A percentile compares a stretch with the other conserved stretches of the same genome.
Evolutionary conservation across 2,329 filamentous ascomycete species (phyloP).

Genomic region (Colletotrichum zoysiae): DNA sequence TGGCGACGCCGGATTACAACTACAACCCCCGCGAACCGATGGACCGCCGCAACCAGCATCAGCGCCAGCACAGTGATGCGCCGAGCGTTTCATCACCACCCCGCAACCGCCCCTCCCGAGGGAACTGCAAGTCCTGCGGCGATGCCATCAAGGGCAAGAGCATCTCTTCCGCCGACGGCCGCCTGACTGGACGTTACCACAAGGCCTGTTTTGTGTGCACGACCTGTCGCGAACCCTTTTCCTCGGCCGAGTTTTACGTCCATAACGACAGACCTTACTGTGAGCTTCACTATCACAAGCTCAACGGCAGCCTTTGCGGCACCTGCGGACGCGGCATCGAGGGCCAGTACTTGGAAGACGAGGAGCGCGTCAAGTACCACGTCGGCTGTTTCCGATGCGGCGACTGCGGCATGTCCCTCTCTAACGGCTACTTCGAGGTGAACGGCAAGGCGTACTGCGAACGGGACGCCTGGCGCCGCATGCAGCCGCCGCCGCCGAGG

Average conservation of each 20-base stretch:
- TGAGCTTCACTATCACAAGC: slow-evolving; percentile 89
- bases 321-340: slow-evolving; percentile 89
- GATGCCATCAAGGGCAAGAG: slow-evolving; percentile 88
- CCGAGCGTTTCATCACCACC: slow-evolving; percentile 43
- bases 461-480: slow-evolving; percentile 78
- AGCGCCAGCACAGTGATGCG: slow-evolving; percentile 32
- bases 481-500: slow-evolving; percentile 52
- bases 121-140: slow-evolving; percentile 86
- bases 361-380: slow-evolving; percentile 83
- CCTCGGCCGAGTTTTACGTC: slow-evolving; percentile 93
- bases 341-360: slow-evolving; percentile 91
- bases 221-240: slow-evolving; percentile 84
- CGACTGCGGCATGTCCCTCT: slow-evolving; percentile 79
- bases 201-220: slow-evolving; percentile 94
- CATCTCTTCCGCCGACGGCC: slow-evolving; percentile 91
- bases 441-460: slow-evolving; percentile 86
- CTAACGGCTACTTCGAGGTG: slow-evolving; percentile 92
- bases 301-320: slow-evolving; percentile 88
- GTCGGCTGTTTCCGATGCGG: slow-evolving; percentile 87
- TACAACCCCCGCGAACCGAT: slow-evolving; percentile 37
- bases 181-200: slow-evolving; percentile 93
- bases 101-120: slow-evolving; percentile 65
- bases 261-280: slow-evolving; percentile 90
- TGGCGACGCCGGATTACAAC: slow-evolving; percentile 44
- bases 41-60: slow-evolving; percentile 32